Evolutionary conservation across 139 green algal species (phyloP), one percentile per base, ranked within the genome.

Genomic region (Haematococcus sp.): DNA sequence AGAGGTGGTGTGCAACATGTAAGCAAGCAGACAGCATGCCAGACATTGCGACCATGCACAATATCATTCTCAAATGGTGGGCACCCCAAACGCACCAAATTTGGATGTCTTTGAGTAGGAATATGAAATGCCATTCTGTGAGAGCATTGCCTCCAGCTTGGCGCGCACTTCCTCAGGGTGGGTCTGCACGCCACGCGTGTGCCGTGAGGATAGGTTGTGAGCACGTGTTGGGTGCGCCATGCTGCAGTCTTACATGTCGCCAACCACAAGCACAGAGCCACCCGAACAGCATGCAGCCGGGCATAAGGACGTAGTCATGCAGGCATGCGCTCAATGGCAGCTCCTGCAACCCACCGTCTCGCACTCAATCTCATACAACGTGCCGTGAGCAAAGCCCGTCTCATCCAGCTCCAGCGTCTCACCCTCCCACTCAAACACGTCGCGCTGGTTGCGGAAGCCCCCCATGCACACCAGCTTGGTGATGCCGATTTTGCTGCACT

Each of bases 381-480:
- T 96, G 60, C 93, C 93, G 80, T 89, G 93, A 22, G 91, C 85
- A 76, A 90, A 98, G 22, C 51, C 63, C 2, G 94, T 98, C 58
- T 96, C 83, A 60, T 98, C 94, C 60, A 98, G 78, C 81, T 98
- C 94, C 59, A 98, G 74, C 17, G 80, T 82, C 68, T 93, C 83
- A 2, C 88, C 91, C 55, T 91, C 79, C 90, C 91, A 98, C 0
- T 78, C 63, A 67, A 83, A 92, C 63, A 92, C 92, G 13, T 85
- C 72, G 32, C 94, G 85, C n/a, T 85, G 68, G 82, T 98, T 98
- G 31, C 79, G 59, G 76, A 98, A 98, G 2, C 94, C 94, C 9
- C 94, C 94, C 58, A 98, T 83, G 67, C 83, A 87, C 23, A 88
- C 68, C 25, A 98, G 81, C 4, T 71, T 52, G 16, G 64, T n/a